Evolutionary conservation across 495 filamentous ascomycete species (phyloP), one percentile per base, ranked within the genome.

Genomic region (Talaromyces thailandensis): DNA sequence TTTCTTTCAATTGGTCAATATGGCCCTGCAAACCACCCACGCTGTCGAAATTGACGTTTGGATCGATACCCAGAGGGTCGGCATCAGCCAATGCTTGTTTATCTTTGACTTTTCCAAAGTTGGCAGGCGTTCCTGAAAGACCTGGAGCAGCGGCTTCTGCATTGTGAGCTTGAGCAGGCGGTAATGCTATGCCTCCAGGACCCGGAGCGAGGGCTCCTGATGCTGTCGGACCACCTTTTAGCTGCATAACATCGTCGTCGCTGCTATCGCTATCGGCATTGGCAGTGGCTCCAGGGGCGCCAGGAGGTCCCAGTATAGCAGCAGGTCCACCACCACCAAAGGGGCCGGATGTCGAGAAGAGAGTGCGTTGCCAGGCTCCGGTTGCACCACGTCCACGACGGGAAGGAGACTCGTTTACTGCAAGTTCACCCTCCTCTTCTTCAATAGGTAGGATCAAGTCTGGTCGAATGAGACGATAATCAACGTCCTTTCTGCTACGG

Each of bases 1-100:
- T 98, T 73, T 98, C 94, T 73, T 98, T 97, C 58, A 98, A 80
- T 73, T 96, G 90, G 66, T 96, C 88, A 64, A 98, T 96, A 66
- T 96, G 93, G 31, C 89, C 86, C 67, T 96, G 85, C 62, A 98
- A 70, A 11, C 94, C 94, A 67, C 94, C 94, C 63, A 98, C 91
- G 56, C 88, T 89, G 66, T 88, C 92, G 71, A 98, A 98, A 63
- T 91, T 91, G 60, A 98, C 90, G 69, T 82, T 90, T 69, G 91
- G 79, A 68, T 97, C 92, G 25, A 97, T 91, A 29, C 95, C 94
- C 21, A 98, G 76, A 14, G 94, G 93, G 71, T 98, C 95, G 6
- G 92, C 90, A 76, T 98, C 94, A 23, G 92, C 93, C 56, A 95
- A 81, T 1, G 85, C 76, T 61, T 88, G 83, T 70, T 82, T 87